Conservation (phyloP, 768 basidiomycete genomes). For the Serendipita indica region DNA sequence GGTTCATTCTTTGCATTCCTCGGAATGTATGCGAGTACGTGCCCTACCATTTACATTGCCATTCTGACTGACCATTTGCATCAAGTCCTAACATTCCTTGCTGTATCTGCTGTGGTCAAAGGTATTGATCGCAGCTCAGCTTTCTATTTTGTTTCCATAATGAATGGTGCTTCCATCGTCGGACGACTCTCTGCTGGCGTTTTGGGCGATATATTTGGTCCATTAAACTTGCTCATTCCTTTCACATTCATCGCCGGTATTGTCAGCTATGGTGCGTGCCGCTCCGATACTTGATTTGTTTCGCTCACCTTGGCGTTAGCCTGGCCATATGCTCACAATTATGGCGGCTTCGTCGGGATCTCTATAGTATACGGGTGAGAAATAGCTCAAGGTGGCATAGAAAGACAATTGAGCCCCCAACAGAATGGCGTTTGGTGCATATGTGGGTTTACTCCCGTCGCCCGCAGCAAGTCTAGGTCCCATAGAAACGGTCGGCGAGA, state of each 20-base stretch:
- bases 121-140: constrained; percentile 12
- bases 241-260: constrained; percentile 40
- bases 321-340: constrained; percentile 49
- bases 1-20: constrained; percentile 16
- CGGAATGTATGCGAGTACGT: constrained; percentile 16
- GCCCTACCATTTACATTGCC: constrained; percentile 12
- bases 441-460: constrained; percentile 18
- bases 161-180: constrained; percentile 19
- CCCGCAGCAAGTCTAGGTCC: constrained; percentile 13
- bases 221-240: constrained; percentile 54
- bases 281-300: neutral
- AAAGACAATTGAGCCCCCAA: neutral
- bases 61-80: neutral
- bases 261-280: constrained; percentile 33
- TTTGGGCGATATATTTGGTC: constrained; percentile 27
- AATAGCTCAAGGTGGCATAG: neutral
- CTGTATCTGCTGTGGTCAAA: constrained; percentile 11
- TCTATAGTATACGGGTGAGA: constrained; percentile 50
- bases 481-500: constrained; percentile 11
- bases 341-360: constrained; percentile 35
- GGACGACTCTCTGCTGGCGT: constrained; percentile 21
- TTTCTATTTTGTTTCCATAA: constrained; percentile 19
- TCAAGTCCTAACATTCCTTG: constrained; percentile 18
- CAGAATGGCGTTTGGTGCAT: constrained; percentile 49
- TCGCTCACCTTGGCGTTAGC: constrained; percentile 10